These are phyloP conservation scores for Lichtheimia ornata DNA, from an alignment of 371 early-diverging fungal genomes.

Conservation along the genomic window DNA sequence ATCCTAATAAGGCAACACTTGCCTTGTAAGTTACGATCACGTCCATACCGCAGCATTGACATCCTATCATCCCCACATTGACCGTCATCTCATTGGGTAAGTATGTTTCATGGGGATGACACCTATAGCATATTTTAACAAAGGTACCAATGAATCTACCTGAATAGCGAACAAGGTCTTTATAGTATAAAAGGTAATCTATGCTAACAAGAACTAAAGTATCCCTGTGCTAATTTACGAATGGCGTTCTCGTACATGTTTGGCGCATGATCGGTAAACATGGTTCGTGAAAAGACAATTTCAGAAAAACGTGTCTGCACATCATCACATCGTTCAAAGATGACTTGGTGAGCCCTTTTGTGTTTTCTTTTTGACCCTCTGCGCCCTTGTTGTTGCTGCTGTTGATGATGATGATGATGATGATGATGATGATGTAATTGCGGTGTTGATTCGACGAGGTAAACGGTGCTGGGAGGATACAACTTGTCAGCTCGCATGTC, in stretches of 20 bases:
- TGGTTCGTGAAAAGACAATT: slow-evolving; percentile 65
- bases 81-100: no score
- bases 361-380: slow-evolving; percentile 16
- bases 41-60: no score
- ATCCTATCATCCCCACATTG: no score
- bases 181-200: no score
- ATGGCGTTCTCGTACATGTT: slow-evolving; percentile 63
- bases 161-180: no score
- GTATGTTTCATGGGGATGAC: no score
- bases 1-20: no score
- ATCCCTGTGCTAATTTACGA: slow-evolving; percentile 26
- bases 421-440: slow-evolving; percentile 24
- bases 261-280: slow-evolving; percentile 78
- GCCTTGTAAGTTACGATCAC: no score
- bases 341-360: slow-evolving; percentile 39
- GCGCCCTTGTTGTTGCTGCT: slow-evolving; percentile 4
- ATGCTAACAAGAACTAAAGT: slow-evolving; percentile 14
- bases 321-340: slow-evolving; percentile 65
- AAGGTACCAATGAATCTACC: no score
- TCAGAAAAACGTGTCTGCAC: slow-evolving; percentile 71
- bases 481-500: slow-evolving; percentile 81
- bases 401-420: no score
- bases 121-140: no score
- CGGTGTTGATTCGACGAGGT: slow-evolving; percentile 57
- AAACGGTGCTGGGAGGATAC: slow-evolving; percentile 77